A percentile compares a stretch with the other conserved stretches of the same genome.
Conservation (phyloP, 345 rosid genomes). For the Anastatica hierochuntica region DNA sequence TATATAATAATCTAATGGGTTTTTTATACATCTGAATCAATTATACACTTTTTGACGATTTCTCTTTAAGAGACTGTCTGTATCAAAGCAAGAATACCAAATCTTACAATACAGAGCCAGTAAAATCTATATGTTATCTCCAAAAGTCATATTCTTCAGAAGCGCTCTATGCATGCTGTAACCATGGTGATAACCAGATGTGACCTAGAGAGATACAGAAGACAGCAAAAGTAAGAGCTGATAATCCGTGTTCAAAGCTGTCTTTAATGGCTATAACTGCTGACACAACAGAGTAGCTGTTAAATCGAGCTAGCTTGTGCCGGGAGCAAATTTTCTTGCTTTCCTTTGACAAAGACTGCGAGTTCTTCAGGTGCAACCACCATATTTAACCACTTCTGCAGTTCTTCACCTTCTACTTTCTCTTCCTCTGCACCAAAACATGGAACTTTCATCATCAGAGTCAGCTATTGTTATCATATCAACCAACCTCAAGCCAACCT, state of each 20-base stretch:
- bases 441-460: slow-evolving; percentile 1
- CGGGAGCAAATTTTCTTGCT: slow-evolving; percentile 49
- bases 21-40: slow-evolving; percentile 7
- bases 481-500: not conserved
- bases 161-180: not conserved
- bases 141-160: not conserved
- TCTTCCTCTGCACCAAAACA: slow-evolving; percentile 54
- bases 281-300: not conserved
- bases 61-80: slow-evolving; percentile 17
- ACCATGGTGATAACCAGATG: slow-evolving; percentile 10
- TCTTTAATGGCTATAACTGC: slow-evolving; percentile 11
- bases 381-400: slow-evolving; percentile 71
- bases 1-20: not conserved
- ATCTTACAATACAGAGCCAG: slow-evolving; percentile 7
- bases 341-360: slow-evolving; percentile 42
- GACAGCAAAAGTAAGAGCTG: too few species aligned
- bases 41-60: slow-evolving; percentile 11
- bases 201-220: slow-evolving; percentile 18
- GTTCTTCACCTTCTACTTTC: slow-evolving; percentile 92
- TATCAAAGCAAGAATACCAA: slow-evolving; percentile 17
- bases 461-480: not conserved
- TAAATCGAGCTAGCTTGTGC: slow-evolving; percentile 31
- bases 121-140: slow-evolving; percentile 9
- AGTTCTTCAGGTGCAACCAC: slow-evolving; percentile 87
- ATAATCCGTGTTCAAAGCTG: slow-evolving; percentile 10